Conservation (phyloP, 805 yeast species). For the Teunomyces panamensis region DNA sequence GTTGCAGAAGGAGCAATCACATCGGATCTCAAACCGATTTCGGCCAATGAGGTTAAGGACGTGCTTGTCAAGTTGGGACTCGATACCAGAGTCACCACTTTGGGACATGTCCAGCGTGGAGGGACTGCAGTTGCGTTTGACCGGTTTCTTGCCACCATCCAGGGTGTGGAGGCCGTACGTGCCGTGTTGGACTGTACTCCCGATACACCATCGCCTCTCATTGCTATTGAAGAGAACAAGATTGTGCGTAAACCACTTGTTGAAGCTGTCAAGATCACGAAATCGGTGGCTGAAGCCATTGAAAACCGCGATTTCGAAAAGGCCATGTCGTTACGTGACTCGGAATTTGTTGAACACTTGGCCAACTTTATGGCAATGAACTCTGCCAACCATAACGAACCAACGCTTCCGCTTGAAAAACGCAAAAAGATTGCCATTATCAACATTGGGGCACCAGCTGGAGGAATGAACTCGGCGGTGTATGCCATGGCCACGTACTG, state of each 20-base stretch:
- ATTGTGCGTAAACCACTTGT: slow-evolving; percentile 80
- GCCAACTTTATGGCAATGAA: slow-evolving; percentile 70
- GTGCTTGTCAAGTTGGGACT: slow-evolving; percentile 81
- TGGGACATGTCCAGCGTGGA: slow-evolving; percentile 98
- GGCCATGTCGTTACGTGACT: slow-evolving; percentile 84
- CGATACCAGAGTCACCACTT: slow-evolving; percentile 91
- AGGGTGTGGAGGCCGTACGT: slow-evolving; percentile 96
- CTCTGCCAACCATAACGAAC: slow-evolving; percentile 61
- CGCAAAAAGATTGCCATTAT: slow-evolving; percentile 78
- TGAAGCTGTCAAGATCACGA: slow-evolving; percentile 85
- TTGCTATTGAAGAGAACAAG: slow-evolving; percentile 84
- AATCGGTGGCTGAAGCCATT: slow-evolving; percentile 89
- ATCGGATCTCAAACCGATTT: slow-evolving; percentile 72
- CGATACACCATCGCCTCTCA: slow-evolving; percentile 90
- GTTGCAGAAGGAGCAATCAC: slow-evolving; percentile 98
- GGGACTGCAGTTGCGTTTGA: slow-evolving; percentile 97
- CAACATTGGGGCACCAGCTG: slow-evolving; percentile 96
- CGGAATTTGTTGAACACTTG: slow-evolving; percentile 81
- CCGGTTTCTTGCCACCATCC: slow-evolving; percentile 86
- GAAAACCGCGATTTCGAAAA: slow-evolving; percentile 71
- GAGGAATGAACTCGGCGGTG: slow-evolving; percentile 90
- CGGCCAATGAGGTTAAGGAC: slow-evolving; percentile 76
- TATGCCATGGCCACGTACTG: slow-evolving; percentile 89
- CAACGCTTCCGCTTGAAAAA: slow-evolving; percentile 52
- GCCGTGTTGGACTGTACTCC: slow-evolving; percentile 90